A percentile compares a stretch with the other conserved stretches of the same genome.
Conservation (phyloP, 306 rosid species). For the Pyrus pyrifolia region DNA sequence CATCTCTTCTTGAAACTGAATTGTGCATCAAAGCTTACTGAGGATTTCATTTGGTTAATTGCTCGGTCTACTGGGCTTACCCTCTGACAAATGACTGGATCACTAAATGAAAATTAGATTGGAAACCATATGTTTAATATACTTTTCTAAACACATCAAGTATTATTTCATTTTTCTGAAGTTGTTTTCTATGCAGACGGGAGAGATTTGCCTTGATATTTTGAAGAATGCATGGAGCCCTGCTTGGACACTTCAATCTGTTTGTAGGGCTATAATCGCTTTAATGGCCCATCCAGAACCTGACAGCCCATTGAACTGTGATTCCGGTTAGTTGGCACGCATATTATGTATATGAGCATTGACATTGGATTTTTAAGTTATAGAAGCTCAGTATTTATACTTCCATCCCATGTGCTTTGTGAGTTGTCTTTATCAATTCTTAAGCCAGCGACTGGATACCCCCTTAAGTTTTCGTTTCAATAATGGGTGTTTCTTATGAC, state of each 20-base stretch:
- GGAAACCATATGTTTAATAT: neutral
- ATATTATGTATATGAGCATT: neutral
- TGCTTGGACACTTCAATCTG: constrained; percentile 98
- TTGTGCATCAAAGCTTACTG: neutral
- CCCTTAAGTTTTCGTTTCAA: no score
- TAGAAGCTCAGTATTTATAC: neutral
- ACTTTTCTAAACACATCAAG: constrained; percentile 8
- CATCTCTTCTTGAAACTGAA: neutral
- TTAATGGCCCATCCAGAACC: constrained; percentile 99
- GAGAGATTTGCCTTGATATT: constrained; percentile 97
- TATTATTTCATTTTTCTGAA: neutral
- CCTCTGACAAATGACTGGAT: neutral
- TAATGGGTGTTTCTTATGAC: no score
- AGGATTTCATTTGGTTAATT: neutral
- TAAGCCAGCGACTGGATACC: neutral
- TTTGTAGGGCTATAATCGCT: constrained; percentile 96
- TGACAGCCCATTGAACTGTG: constrained; percentile 96
- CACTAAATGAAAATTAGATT: neutral
- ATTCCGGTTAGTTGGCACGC: constrained; percentile 48
- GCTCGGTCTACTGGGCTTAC: neutral
- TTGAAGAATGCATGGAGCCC: constrained; percentile 99
- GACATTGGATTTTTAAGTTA: neutral
- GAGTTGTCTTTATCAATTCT: neutral
- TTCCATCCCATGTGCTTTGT: neutral
- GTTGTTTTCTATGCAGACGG: constrained; percentile 48